phyloP scores from a whole-genome alignment of 1,139 yeast genomes.

The Komagataea norvegica region DNA sequence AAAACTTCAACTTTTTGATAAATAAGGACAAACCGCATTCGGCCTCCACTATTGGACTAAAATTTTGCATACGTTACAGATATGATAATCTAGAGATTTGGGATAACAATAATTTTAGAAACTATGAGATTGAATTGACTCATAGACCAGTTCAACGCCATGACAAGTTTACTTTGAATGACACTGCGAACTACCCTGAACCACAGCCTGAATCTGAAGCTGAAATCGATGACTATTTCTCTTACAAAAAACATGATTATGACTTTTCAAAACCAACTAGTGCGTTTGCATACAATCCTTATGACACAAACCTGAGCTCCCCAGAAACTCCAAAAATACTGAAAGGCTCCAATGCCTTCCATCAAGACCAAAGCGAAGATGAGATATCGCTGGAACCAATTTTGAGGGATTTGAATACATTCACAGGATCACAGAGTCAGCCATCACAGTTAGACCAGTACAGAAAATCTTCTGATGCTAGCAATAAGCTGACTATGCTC shows the following conservation, averaged over 20 bases:
- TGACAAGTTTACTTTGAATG: conserved; percentile 17
- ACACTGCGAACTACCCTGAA: conserved; percentile 1
- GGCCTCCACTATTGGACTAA: conserved; percentile 25
- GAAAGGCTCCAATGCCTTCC: conserved; percentile 7
- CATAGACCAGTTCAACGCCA: conserved; percentile 4
- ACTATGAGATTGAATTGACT: conserved; percentile 52
- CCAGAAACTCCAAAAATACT: conserved; percentile 25
- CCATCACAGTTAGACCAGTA: conserved; percentile 1
- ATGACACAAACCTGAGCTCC: conserved; percentile 17
- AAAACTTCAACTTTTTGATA: conserved; percentile 29
- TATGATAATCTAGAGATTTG: conserved; percentile 51
- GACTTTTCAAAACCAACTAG: conserved; percentile 2
- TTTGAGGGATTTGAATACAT: conserved; percentile 15
- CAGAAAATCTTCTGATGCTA: conserved; percentile 12
- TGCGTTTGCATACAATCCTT: conserved; percentile 6
- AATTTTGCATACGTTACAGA: conserved; percentile 56
- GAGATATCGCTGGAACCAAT: conserved; percentile 17
- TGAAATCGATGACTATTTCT: conserved; percentile 6
- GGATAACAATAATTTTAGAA: conserved; percentile 66
- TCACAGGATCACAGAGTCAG: conserved; percentile 10
- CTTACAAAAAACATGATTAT: conserved; percentile 7
- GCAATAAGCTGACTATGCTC: conserved; percentile 16
- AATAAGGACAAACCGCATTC: conserved; percentile 29
- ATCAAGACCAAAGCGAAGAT: conserved; percentile 8
- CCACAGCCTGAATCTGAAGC: not conserved